A percentile compares a stretch with the other conserved stretches of the same genome.
phyloP scores from a whole-genome alignment of 352 stramenopile species.

The Phytophthora ramorum region DNA sequence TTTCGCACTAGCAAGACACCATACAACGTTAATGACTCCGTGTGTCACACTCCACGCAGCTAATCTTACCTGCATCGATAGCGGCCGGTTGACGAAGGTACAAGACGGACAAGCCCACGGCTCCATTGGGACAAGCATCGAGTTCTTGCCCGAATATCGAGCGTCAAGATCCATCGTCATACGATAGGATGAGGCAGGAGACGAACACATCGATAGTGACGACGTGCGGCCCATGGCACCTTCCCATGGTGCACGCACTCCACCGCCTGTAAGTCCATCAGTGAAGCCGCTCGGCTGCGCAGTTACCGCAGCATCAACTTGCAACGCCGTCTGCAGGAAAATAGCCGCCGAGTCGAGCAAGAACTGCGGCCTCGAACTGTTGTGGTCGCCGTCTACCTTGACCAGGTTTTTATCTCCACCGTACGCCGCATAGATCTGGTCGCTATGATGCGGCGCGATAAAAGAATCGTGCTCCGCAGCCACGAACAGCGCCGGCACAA shows the following conservation, averaged over 20 bases:
- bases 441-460: constrained; percentile 88
- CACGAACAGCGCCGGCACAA: constrained; percentile 97
- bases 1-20: constrained; percentile 43
- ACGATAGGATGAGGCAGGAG: constrained; percentile 42
- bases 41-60: neutral
- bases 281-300: constrained; percentile 33
- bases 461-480: constrained; percentile 97
- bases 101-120: constrained; percentile 69
- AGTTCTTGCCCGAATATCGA: constrained; percentile 50
- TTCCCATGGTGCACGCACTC: constrained; percentile 52
- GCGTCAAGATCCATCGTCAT: constrained; percentile 72
- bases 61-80: constrained; percentile 62
- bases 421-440: constrained; percentile 89
- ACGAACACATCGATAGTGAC: constrained; percentile 40
- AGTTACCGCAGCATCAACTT: constrained; percentile 53
- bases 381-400: constrained; percentile 98
- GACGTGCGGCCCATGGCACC: constrained; percentile 31
- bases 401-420: constrained; percentile 99
- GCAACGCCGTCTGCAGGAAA: constrained; percentile 95
- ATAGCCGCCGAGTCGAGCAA: constrained; percentile 96
- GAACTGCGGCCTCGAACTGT: constrained; percentile 95
- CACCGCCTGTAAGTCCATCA: constrained; percentile 32
- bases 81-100: constrained; percentile 68
- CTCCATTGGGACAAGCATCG: constrained; percentile 47
- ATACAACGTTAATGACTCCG: constrained; percentile 17